Evolutionary conservation across 768 basidiomycete genomes (phyloP).

Genomic region (Lepiota venenata): DNA sequence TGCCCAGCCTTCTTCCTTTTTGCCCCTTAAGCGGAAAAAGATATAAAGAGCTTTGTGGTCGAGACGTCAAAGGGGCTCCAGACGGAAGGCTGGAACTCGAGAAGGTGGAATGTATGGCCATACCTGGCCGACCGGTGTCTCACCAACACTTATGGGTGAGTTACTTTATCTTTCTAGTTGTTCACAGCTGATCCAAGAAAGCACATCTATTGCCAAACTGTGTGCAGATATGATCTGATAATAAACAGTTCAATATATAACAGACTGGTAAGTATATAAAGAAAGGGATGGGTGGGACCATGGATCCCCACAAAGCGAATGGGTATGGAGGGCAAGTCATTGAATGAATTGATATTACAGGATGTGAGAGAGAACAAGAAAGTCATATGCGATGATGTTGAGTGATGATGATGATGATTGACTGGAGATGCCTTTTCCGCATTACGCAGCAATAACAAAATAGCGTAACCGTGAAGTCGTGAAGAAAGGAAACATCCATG

Average conservation of each 20-base stretch:
- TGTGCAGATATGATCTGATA: neutral
- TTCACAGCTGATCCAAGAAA: slow-evolving; percentile 2
- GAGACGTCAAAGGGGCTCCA: no score
- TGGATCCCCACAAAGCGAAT: neutral
- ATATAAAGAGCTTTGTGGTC: no score
- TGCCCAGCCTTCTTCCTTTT: no score
- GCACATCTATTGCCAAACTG: slow-evolving; percentile 1
- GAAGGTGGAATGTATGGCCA: no score
- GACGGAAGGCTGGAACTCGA: no score
- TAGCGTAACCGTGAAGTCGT: slow-evolving; percentile 1
- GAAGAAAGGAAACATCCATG: neutral
- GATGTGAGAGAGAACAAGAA: neutral
- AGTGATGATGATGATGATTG: neutral
- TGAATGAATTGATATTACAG: slow-evolving; percentile 1
- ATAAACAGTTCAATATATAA: neutral
- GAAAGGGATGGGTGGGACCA: no score
- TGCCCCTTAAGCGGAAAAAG: no score
- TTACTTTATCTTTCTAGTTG: neutral
- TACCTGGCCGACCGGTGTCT: no score
- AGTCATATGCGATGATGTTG: neutral
- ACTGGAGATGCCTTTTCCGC: neutral
- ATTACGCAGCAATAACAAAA: slow-evolving; percentile 7
- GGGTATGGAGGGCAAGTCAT: neutral
- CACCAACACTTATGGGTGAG: neutral
- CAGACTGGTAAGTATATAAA: neutral